Evolutionary conservation across 2,329 filamentous ascomycete species (phyloP).

Genomic region (Cercospora sp.): DNA sequence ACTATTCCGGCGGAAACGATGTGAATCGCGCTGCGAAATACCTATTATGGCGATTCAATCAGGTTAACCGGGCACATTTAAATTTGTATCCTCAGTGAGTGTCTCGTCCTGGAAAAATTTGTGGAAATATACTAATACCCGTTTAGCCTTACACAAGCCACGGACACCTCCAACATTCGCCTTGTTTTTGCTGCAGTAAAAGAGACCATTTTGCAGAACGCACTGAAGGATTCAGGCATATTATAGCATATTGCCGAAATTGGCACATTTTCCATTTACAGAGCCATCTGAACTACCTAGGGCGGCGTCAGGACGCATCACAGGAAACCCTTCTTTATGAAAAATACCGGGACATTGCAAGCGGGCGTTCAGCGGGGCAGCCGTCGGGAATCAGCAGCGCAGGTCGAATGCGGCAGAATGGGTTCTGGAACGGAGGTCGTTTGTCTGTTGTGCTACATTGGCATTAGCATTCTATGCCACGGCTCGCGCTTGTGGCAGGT

Average conservation of each 20-base stretch:
- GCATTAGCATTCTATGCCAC: conserved; percentile 4
- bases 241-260: conserved; percentile 49
- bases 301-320: conserved; percentile 15
- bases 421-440: conserved; percentile 13
- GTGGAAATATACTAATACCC: conserved; percentile 16
- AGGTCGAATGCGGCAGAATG: conserved; percentile 28
- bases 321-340: conserved; percentile 16
- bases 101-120: conserved; percentile 13
- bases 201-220: conserved; percentile 97
- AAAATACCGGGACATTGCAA: conserved; percentile 23
- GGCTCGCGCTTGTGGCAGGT: not conserved
- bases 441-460: conserved; percentile 16
- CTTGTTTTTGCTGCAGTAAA: conserved; percentile 98
- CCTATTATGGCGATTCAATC: conserved; percentile 95
- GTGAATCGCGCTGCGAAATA: conserved; percentile 98
- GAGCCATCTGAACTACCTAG: conserved; percentile 20
- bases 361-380: conserved; percentile 27
- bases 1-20: conserved; percentile 96
- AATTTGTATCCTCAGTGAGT: conserved; percentile 97
- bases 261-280: conserved; percentile 15
- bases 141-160: conserved; percentile 89
- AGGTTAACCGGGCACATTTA: conserved; percentile 93
- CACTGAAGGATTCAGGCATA: conserved; percentile 96
- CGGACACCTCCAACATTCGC: conserved; percentile 96
- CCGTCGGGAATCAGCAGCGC: conserved; percentile 21